Percentiles rank a stretch among this genome's conserved stretches.
phyloP scores from a whole-genome alignment of 2,329 filamentous ascomycete genomes.

The Trichoderma sp. region DNA sequence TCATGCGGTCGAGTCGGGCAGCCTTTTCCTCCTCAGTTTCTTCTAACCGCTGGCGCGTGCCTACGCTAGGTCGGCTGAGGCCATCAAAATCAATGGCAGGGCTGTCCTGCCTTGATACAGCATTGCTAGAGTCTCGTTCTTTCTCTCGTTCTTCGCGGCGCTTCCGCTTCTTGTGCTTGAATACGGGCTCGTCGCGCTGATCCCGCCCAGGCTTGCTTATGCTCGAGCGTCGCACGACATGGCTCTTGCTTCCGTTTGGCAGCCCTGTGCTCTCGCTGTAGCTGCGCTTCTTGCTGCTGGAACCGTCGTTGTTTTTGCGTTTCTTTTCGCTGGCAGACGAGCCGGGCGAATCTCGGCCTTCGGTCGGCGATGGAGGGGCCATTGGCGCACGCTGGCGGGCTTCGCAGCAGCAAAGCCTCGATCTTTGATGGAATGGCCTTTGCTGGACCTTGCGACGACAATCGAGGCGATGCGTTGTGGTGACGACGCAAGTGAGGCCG shows the following conservation, averaged over 20 bases:
- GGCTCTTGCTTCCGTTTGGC: conserved; percentile 5
- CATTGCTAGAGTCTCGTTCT: not conserved
- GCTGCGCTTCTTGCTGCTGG: conserved; percentile 7
- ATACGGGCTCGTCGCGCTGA: conserved; percentile 12
- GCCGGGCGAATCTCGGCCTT: conserved; percentile 11
- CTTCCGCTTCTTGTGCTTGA: conserved; percentile 16
- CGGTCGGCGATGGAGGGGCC: conserved; percentile 4
- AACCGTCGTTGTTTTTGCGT: conserved; percentile 7
- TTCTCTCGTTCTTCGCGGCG: not conserved
- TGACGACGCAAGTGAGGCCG: not conserved
- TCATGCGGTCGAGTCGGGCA: conserved; percentile 55
- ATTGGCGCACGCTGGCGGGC: not conserved
- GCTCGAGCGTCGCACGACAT: conserved; percentile 15
- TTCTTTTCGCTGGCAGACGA: conserved; percentile 16
- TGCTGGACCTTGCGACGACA: not conserved
- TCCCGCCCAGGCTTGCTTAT: conserved; percentile 19
- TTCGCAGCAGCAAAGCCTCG: not conserved
- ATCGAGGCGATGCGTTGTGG: not conserved
- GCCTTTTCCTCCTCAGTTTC: conserved; percentile 47
- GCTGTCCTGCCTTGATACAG: conserved; percentile 33
- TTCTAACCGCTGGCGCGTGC: conserved; percentile 62
- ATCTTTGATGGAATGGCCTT: not conserved
- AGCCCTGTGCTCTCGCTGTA: not conserved
- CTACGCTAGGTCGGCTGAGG: conserved; percentile 57
- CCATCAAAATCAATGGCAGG: conserved; percentile 62